phyloP scores from a whole-genome alignment of 768 basidiomycete species.

The Pulveroboletus sp. region DNA sequence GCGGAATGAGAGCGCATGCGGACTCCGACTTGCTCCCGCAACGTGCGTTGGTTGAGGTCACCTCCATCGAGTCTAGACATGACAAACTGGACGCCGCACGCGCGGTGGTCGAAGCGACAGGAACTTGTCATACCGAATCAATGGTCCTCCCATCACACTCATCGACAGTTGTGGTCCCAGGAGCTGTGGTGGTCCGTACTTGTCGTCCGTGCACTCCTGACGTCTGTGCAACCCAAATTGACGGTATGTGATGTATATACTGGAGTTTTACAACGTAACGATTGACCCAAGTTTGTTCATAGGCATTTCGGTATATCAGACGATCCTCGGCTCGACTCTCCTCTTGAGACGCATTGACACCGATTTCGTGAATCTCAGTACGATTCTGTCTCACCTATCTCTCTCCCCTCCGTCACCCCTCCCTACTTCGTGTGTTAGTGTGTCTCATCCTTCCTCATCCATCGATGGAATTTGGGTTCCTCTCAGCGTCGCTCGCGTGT shows the following conservation, averaged over 20 bases:
- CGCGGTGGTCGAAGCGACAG: conserved; percentile 4
- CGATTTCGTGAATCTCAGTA: conserved; percentile 69
- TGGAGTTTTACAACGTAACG: neutral
- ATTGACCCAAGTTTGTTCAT: conserved; percentile 9
- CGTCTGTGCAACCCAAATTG: conserved; percentile 63
- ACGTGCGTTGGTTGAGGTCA: neutral
- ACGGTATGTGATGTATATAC: conserved; percentile 44
- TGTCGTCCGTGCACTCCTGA: conserved; percentile 58
- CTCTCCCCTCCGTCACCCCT: conserved; percentile 27
- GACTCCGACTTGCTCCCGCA: conserved; percentile 8
- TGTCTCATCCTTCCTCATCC: conserved; percentile 48
- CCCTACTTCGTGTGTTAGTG: conserved; percentile 44
- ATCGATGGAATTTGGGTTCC: conserved; percentile 69
- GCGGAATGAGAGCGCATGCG: conserved; percentile 9
- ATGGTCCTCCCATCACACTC: neutral
- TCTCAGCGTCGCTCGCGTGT: conserved; percentile 48
- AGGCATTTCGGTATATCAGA: conserved; percentile 77
- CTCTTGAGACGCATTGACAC: conserved; percentile 73
- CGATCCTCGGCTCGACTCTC: conserved; percentile 48
- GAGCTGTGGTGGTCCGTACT: conserved; percentile 55
- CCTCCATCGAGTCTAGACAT: conserved; percentile 1
- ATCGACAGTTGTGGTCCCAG: conserved; percentile 5
- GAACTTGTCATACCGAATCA: conserved; percentile 1
- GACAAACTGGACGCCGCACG: conserved; percentile 1
- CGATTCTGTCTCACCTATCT: conserved; percentile 39